Evolutionary conservation across 2,329 filamentous ascomycete species (phyloP), one percentile per base, ranked within the genome.

Genomic region (Fusarium nematophilum): DNA sequence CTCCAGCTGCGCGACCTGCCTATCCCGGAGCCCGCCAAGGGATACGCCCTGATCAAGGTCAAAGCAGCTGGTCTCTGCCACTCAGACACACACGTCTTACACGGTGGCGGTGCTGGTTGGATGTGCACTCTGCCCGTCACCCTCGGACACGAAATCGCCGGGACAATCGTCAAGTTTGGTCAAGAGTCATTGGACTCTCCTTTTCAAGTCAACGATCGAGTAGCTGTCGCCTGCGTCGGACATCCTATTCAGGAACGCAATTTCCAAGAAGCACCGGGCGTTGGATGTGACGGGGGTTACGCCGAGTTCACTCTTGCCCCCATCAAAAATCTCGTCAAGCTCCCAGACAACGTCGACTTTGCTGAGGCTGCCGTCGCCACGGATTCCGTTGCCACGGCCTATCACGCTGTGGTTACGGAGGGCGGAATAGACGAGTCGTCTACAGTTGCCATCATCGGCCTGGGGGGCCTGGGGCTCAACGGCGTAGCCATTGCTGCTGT

Each of bases 401-500:
- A 46, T 23, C 55, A 58, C 33, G 55, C 55, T n/a, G 15, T 40
- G 13, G 27, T 58, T n/a, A 18, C 40, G 6, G 50, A 39, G 9
- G 55, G 17, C 5, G 45, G 44, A 13, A 44, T 55, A 13, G 29
- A 21, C 8, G 10, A 36, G n/a, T 44, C 38, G 7, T 40, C 45
- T 26, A 58, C 39, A 3, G 44, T 55, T 0, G 50, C 33, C 13
- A 33, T 58, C 51, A 54, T 54, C 17, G 55, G 50, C 3, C 10
- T 58, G 3, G 55, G 55, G 2, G 55, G 55, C 13, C 55, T 58
- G 3, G 55, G 55, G 3, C 55, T 58, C 29, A 58, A 58, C 15
- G 50, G 38, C 5, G 50, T 55, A 5, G 55, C 50, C 3, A 40
- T 58, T 14, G 43, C 55, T 2, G 38, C 39, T 3, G 33, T 58